These are phyloP conservation scores for Fomitopsis palustris DNA, from an alignment of 1,284 basidiomycete species.

Conservation along the genomic window DNA sequence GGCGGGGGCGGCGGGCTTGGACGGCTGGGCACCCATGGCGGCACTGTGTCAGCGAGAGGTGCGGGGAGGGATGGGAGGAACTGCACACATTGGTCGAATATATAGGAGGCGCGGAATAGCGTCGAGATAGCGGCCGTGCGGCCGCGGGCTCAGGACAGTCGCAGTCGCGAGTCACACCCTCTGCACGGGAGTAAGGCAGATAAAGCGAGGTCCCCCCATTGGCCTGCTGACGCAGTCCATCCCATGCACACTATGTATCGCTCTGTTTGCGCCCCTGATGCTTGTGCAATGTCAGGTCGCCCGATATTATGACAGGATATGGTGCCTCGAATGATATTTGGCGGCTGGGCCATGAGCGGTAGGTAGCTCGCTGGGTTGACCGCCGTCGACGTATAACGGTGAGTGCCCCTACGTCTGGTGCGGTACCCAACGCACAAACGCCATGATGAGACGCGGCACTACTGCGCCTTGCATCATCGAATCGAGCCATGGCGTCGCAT, in stretches of 20 bases:
- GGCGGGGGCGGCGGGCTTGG: slow-evolving; percentile 32
- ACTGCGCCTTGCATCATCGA: background rate
- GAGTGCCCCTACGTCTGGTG: background rate
- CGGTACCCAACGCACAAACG: background rate
- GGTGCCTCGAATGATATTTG: no score
- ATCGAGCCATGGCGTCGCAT: background rate
- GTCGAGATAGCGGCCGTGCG: background rate
- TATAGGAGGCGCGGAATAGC: background rate
- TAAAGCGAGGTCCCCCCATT: background rate
- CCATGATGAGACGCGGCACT: background rate
- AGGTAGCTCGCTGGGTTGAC: no score
- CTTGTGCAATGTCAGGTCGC: no score
- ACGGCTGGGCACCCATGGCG: slow-evolving; percentile 52
- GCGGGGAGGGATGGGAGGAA: background rate
- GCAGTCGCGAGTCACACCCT: background rate
- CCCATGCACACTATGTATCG: background rate
- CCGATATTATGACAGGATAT: no score
- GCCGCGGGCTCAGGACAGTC: background rate
- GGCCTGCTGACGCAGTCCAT: background rate
- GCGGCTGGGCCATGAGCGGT: no score
- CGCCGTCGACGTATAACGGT: no score
- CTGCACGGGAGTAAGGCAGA: background rate
- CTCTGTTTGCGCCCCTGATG: background rate
- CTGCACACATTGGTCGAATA: background rate
- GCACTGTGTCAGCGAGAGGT: background rate